A percentile compares a stretch with the other conserved stretches of the same genome.
Evolutionary conservation across 1,284 basidiomycete genomes (phyloP).

Genomic region (Hymenochaete sp.): DNA sequence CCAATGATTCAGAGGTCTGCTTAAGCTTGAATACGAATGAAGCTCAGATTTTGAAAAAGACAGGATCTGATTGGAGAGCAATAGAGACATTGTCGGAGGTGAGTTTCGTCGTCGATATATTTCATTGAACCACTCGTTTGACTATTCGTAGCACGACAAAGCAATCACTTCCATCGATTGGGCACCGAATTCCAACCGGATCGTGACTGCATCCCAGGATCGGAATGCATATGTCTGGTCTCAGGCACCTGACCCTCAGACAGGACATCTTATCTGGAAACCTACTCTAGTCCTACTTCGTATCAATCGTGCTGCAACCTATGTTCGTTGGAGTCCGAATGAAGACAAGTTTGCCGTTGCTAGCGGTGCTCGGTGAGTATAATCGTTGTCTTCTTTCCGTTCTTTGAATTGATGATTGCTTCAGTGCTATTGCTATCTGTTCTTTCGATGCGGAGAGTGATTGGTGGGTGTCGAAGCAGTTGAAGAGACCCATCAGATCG

Average conservation of each 20-base stretch:
- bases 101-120: too few relatives aligned
- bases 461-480: conserved; percentile 97
- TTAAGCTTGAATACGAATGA: conserved; percentile 89
- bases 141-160: conserved; percentile 81
- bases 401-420: conserved; percentile 8
- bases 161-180: conserved; percentile 97
- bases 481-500: conserved; percentile 94
- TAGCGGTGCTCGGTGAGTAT: conserved; percentile 77
- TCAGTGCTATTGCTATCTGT: conserved; percentile 85
- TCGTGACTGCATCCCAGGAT: conserved; percentile 98
- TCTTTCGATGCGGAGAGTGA: conserved; percentile 95
- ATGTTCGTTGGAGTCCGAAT: conserved; percentile 92
- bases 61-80: conserved; percentile 66
- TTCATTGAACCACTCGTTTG: conserved; percentile 7
- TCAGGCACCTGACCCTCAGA: conserved; percentile 63
- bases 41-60: conserved; percentile 71
- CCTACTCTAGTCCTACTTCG: conserved; percentile 94
- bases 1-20: conserved; percentile 90
- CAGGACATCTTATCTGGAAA: conserved; percentile 76
- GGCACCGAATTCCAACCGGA: conserved; percentile 93
- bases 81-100: conserved; percentile 85
- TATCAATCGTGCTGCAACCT: conserved; percentile 93
- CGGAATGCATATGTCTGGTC: conserved; percentile 99
- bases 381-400: neutral
- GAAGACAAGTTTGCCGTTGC: conserved; percentile 99